A percentile compares a stretch with the other conserved stretches of the same genome.
Evolutionary conservation across 163 green algal genomes (phyloP).

Genomic region (Scenedesmus sp.): DNA sequence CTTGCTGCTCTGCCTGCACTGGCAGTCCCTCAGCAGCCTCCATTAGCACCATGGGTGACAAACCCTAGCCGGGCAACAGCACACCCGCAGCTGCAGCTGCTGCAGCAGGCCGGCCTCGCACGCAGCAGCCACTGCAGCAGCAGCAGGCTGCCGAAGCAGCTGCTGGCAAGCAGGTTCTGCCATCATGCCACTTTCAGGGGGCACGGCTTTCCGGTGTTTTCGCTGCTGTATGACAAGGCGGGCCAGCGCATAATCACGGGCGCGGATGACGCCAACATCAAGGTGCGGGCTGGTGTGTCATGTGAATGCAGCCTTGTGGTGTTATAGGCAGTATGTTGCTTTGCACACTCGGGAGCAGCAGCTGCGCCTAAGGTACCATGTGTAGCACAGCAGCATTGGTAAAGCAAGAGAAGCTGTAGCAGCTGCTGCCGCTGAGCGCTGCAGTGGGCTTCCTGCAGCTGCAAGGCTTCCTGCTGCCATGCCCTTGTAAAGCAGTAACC

Average conservation of each 20-base stretch:
- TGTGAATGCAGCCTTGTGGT: neutral
- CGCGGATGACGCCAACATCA: conserved; percentile 87
- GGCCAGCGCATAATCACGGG: conserved; percentile 80
- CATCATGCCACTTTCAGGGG: conserved; percentile 64
- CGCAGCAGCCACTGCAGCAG: neutral
- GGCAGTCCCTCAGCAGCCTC: neutral
- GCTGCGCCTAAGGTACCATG: neutral
- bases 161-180: neutral
- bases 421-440: no score
- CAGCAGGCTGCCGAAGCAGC: conserved; percentile 5
- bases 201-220: conserved; percentile 84
- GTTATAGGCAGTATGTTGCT: no score
- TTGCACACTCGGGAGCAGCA: neutral
- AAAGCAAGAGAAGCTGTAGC: no score
- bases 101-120: conserved; percentile 19
- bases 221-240: conserved; percentile 70
- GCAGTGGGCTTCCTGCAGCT: neutral
- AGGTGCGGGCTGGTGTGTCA: conserved; percentile 58
- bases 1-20: conserved; percentile 22
- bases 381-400: neutral
- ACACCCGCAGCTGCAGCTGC: conserved; percentile 19
- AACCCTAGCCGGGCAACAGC: neutral
- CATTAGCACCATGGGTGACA: neutral
- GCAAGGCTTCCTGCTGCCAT: neutral
- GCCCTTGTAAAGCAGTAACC: no score